Percentiles rank a stretch among this genome's conserved stretches.
Evolutionary conservation across 2,329 filamentous ascomycete genomes (phyloP).

Genomic region (Arthrocladium fulminans): DNA sequence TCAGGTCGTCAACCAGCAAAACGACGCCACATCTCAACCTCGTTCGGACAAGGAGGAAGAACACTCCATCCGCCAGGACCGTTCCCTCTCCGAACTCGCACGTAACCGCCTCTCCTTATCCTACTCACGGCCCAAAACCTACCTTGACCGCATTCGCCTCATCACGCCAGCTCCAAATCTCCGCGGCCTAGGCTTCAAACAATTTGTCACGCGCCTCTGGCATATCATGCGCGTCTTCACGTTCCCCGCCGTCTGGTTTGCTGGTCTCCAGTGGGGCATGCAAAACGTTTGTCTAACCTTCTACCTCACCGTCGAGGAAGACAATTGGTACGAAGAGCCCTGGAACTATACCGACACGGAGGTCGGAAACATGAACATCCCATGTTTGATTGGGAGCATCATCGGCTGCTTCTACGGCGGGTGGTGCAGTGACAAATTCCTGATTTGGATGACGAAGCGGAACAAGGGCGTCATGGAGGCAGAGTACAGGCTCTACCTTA

Average conservation of each 20-base stretch:
- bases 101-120: background rate
- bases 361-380: conserved; percentile 51
- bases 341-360: conserved; percentile 48
- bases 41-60: background rate
- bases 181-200: conserved; percentile 44
- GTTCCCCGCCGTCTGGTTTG: conserved; percentile 50
- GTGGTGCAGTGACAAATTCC: conserved; percentile 48
- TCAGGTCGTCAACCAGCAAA: background rate
- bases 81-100: background rate
- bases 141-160: conserved; percentile 47
- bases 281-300: conserved; percentile 54
- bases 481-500: conserved; percentile 46
- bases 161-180: conserved; percentile 50
- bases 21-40: conserved; percentile 10
- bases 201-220: conserved; percentile 46
- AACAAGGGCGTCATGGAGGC: conserved; percentile 49
- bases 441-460: conserved; percentile 46
- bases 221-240: conserved; percentile 50
- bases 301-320: conserved; percentile 50
- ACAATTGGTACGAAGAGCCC: conserved; percentile 45
- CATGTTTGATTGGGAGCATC: conserved; percentile 40
- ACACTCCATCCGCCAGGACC: background rate
- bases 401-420: conserved; percentile 35
- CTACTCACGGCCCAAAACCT: conserved; percentile 34
- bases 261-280: conserved; percentile 51